Evolutionary conservation across 1,284 basidiomycete genomes (phyloP), one percentile per base, ranked within the genome.

Genomic region (Ganoderma sp.): DNA sequence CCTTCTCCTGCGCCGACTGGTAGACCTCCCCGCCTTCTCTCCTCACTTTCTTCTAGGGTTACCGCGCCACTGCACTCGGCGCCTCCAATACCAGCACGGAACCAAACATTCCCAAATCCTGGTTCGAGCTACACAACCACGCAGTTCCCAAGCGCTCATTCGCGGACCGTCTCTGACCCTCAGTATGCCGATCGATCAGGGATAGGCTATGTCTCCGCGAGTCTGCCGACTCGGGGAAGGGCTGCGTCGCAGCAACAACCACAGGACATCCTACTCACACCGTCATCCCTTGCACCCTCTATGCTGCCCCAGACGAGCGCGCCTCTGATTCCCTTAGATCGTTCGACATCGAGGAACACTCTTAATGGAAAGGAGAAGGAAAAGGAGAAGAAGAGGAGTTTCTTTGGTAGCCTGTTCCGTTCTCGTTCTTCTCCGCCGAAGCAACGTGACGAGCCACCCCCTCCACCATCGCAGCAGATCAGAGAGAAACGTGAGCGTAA

Each of bases 371-470:
- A 73, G 60, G 72, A 74, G 12, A 75, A 75, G 63, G 72, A 74
- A 17, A 75, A 74, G 64, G 79, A 79, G 61, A 82, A 80, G 74
- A 78, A 72, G 65, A 71, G 79, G 17, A 73, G 82, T 50, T 78
- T 81, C 58, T 75, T 77, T n/a, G 76, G 81, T 45, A 76, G 77
- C 22, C 70, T 81, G 32, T 82, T 82, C 72, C 79, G 81, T 12
- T 81, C 81, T 0, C 77, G 75, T 37, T 80, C 80, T 2, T 77
- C 78, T 5, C 75, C 79, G 9, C 76, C 76, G 42, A 80, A 79
- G 71, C 75, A 71, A 48, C 71, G 76, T 48, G 75, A 66, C 32
- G 60, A 57, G 14, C 14, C 63, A 6, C 39, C 67, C 10, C 41
- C 76, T 67, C 76, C 74, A 69, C 77, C 75, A 37, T 59, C 77